Base-by-base conservation (phyloP, 2,329 filamentous ascomycete species). In the Alternaria sp. region DNA sequence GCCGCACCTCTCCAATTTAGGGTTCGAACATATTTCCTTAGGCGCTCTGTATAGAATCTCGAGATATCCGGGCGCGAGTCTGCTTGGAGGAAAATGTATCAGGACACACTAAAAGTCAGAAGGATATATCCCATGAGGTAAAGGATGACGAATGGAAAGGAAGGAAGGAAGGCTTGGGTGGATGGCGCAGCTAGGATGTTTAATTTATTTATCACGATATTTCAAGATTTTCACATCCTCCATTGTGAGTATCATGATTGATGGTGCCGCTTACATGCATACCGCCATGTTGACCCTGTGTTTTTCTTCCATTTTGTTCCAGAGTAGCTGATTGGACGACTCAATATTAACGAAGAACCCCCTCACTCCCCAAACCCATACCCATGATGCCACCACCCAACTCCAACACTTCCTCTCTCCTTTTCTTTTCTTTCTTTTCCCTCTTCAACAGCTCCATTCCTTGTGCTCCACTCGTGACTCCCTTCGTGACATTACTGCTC, bases 331-430 rank as follows among this genome's bases (percentile, higher is more conserved):
- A 8, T n/a, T 9, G 28, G 16, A 2, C 26, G 12, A 16, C 18
- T 28, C 36, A 18, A 18, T n/a, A 20, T 61, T 47, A 72, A 30
- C 71, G 63, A 28, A 73, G 59, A 20, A 49, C 49, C 7, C 57
- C 59, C 47, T 72, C 68, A 3, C 16, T 49, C 14, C 26, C 38
- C 43, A 26, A 22, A 7, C 28, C 24, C 24, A 36, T 18, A 22
- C 18, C 53, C 51, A 48, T 49, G 26, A 59, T 44, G 22, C 59
- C 59, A 20, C 54, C 54, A 1, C 65, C 58, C 49, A 67, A 54
- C 54, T 64, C 69, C 16, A 58, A 47, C 22, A 63, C 53, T 48
- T 66, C 64, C 46, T 63, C 47, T 56, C 57, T 60, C 60, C 53
- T 59, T 61, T 59, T 51, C 39, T 51, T 56, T 20, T 30, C 57